Percentiles rank a stretch among this genome's conserved stretches.
phyloP scores from a whole-genome alignment of 345 rosid genomes.

The Hypericum androsaemum region DNA sequence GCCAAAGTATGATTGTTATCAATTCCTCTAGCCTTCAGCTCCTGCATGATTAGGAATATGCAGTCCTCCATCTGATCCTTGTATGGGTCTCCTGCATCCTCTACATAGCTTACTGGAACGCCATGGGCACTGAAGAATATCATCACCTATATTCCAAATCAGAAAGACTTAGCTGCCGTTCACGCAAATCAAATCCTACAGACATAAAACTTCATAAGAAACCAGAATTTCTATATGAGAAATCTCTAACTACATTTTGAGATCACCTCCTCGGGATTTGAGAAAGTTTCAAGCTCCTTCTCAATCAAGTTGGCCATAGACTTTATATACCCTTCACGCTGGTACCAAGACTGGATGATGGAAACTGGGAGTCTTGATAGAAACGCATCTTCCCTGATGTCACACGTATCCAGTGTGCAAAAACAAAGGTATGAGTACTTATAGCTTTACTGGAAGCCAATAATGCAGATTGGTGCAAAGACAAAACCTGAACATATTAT shows the following conservation, averaged over 20 bases:
- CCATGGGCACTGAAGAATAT: slow-evolving; percentile 98
- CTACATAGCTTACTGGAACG: slow-evolving; percentile 82
- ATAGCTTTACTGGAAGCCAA: not conserved
- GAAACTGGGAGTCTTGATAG: slow-evolving; percentile 70
- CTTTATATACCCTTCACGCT: slow-evolving; percentile 65
- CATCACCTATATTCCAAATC: slow-evolving; percentile 43
- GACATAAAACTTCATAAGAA: not conserved
- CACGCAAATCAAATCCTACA: not conserved
- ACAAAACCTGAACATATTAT: slow-evolving; percentile 53
- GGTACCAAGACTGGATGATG: slow-evolving; percentile 78
- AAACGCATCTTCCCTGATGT: slow-evolving; percentile 58
- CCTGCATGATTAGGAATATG: slow-evolving; percentile 68
- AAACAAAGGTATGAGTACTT: not conserved
- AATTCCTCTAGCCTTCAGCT: slow-evolving; percentile 69
- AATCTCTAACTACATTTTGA: slow-evolving; percentile 7
- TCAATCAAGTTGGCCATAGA: slow-evolving; percentile 85
- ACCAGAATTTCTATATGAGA: not conserved
- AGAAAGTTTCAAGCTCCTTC: slow-evolving; percentile 57
- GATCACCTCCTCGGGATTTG: slow-evolving; percentile 63
- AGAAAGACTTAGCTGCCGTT: not conserved
- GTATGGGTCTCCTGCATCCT: slow-evolving; percentile 86
- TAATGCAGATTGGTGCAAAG: slow-evolving; percentile 2
- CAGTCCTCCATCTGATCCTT: slow-evolving; percentile 95
- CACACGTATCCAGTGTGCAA: not conserved
- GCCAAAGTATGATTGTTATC: slow-evolving; percentile 64